A percentile compares a stretch with the other conserved stretches of the same genome.
These are phyloP conservation scores for Melampsora americana DNA, from an alignment of 1,284 basidiomycete genomes.

Conservation along the genomic window DNA sequence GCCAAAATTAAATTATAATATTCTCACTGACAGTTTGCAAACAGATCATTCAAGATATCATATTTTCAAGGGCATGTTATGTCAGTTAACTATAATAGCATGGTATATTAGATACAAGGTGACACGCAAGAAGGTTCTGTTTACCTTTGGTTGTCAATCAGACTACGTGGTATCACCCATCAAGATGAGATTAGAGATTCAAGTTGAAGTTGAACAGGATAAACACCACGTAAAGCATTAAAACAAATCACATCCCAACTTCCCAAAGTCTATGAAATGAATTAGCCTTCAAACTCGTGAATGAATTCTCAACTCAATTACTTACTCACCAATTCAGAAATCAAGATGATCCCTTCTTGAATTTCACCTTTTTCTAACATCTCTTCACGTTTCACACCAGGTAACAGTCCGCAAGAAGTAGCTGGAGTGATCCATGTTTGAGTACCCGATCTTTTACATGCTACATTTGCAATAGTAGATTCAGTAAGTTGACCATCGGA, in stretches of 20 bases:
- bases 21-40: too few relatives aligned
- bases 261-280: constrained; percentile 1
- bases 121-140: too few relatives aligned
- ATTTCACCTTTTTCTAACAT: constrained; percentile 12
- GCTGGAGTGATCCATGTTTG: constrained; percentile 25
- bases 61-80: too few relatives aligned
- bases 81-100: too few relatives aligned
- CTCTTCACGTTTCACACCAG: constrained; percentile 19
- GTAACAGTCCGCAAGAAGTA: constrained; percentile 18
- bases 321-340: constrained; percentile 18
- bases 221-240: constrained; percentile 23
- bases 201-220: constrained; percentile 6
- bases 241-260: constrained; percentile 34
- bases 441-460: neutral
- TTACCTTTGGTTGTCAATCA: too few relatives aligned
- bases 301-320: neutral
- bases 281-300: neutral
- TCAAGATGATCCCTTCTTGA: constrained; percentile 9
- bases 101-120: too few relatives aligned
- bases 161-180: too few relatives aligned
- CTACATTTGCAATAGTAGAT: constrained; percentile 32
- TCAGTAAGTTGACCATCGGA: constrained; percentile 16
- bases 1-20: too few relatives aligned
- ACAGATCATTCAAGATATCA: too few relatives aligned
- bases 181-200: too few relatives aligned